phyloP scores from a whole-genome alignment of 2,329 filamentous ascomycete genomes.

The Annulohypoxylon truncatum region DNA sequence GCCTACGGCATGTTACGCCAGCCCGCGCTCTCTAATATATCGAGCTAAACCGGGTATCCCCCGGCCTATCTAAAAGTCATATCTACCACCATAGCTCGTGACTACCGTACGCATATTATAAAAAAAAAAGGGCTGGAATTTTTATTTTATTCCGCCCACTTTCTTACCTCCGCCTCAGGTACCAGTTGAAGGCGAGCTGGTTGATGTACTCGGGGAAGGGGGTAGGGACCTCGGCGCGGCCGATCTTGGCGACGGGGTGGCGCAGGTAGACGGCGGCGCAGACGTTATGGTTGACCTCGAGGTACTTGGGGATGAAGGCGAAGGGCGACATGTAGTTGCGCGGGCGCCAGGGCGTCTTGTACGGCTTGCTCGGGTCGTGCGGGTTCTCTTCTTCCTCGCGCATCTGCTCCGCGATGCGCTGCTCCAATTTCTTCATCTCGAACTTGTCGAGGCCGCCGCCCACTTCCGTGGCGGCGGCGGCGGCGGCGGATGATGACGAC shows the following conservation, averaged over 20 bases:
- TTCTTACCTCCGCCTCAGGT: conserved; percentile 85
- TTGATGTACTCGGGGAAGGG: conserved; percentile 78
- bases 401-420: conserved; percentile 70
- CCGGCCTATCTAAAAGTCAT: background rate
- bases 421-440: conserved; percentile 65
- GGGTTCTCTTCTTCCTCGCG: conserved; percentile 78
- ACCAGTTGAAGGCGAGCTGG: conserved; percentile 94
- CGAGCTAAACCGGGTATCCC: background rate
- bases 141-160: no score
- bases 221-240: conserved; percentile 83
- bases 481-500: no score
- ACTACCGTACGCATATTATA: no score
- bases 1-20: background rate
- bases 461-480: background rate
- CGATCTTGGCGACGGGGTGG: conserved; percentile 89
- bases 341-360: conserved; percentile 90
- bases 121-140: no score
- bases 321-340: conserved; percentile 90
- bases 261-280: conserved; percentile 95
- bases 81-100: background rate
- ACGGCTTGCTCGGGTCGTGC: conserved; percentile 80
- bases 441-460: conserved; percentile 60
- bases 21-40: background rate
- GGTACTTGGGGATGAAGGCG: conserved; percentile 92
- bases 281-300: conserved; percentile 98